These are phyloP conservation scores for Alternaria ventricosa DNA, from an alignment of 2,329 filamentous ascomycete species.

Conservation along the genomic window DNA sequence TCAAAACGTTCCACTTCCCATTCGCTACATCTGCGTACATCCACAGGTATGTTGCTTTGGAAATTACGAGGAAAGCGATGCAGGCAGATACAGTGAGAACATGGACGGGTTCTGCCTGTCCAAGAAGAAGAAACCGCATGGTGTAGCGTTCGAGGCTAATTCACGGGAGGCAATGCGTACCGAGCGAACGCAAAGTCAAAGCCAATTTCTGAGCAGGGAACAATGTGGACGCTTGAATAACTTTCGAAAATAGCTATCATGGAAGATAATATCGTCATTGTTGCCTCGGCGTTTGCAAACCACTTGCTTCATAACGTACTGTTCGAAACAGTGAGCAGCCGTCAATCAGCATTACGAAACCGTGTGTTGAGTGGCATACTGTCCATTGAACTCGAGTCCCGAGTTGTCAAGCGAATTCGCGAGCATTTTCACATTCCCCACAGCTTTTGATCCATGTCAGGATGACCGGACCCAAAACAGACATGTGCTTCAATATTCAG, in stretches of 20 bases:
- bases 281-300: neutral
- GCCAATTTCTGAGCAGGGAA: neutral
- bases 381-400: neutral
- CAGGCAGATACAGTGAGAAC: neutral
- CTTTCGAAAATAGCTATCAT: neutral
- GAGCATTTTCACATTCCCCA: neutral
- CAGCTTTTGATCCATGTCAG: neutral
- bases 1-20: neutral
- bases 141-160: neutral
- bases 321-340: neutral
- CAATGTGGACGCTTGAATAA: neutral
- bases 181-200: neutral
- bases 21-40: neutral
- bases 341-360: neutral
- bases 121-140: neutral
- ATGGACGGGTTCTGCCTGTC: neutral
- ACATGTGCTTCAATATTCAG: neutral
- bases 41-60: neutral
- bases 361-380: neutral
- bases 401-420: neutral
- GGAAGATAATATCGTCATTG: neutral
- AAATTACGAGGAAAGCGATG: neutral
- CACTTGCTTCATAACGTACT: neutral
- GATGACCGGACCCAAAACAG: neutral
- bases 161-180: neutral